Base-by-base conservation (phyloP, 495 filamentous ascomycete species). In the Cercophora sp. region DNA sequence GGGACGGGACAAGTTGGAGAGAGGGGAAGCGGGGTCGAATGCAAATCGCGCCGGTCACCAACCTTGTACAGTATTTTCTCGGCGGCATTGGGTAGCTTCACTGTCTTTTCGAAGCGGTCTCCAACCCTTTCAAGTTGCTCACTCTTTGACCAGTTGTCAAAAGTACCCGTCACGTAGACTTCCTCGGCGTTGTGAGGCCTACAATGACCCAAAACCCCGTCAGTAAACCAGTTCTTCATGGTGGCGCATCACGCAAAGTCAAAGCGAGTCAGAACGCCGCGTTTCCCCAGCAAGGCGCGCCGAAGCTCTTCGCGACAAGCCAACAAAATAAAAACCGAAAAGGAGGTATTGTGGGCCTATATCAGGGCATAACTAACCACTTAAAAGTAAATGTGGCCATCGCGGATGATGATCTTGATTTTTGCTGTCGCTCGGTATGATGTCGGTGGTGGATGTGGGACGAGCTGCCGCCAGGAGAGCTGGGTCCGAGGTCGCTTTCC, bases 111-210 rank as follows among this genome's bases (percentile, higher is more conserved):
- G 57, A 91, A 93, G 54, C 72, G 59, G 41, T 81, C 79, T 56
- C 79, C 84, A 19, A 81, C 79, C 64, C 87, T 85, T 39, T 89
- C 84, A 43, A 98, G 78, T 73, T 84, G 82, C 60, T 88, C 82
- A 41, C 80, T 89, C 76, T 89, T 88, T 39, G 79, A 75, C 93
- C 93, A 98, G 72, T 90, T 80, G 69, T 98, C 92, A 66, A 97
- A 98, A 42, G 87, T 92, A 62, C 93, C 93, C 5, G 91, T 96
- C 52, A 98, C 93, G 67, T 86, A 91, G 57, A 98, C 93, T 65
- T 96, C 90, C 54, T 79, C 77, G 54, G 87, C 89, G 55, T 76
- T 63, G 63, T 89, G 82, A 56, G 83, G 80, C 89, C 89, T 91
- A 61, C 50, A 40, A 18, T 22, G 29, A 18, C 26, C 11, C 8